Conservation (phyloP, 768 basidiomycete genomes). For the Suillus luteus region DNA sequence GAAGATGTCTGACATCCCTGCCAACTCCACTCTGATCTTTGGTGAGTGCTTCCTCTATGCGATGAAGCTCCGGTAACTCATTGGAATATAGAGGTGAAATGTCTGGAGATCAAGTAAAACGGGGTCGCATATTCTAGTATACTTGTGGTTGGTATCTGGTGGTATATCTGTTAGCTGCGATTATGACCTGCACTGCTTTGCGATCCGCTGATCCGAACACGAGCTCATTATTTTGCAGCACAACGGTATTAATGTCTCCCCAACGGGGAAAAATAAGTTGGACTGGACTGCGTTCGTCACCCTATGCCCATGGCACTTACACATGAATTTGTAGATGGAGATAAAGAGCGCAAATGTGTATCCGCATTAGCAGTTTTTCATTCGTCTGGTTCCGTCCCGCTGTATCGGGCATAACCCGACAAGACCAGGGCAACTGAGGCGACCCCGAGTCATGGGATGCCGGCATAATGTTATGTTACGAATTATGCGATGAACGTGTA, state of each 20-base stretch:
- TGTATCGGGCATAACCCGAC: slow-evolving; percentile 5
- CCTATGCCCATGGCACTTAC: slow-evolving; percentile 1
- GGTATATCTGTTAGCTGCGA: neutral
- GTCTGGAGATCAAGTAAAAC: slow-evolving; percentile 63
- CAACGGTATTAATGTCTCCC: neutral
- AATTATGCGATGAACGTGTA: neutral
- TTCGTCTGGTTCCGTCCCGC: neutral
- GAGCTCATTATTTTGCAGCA: neutral
- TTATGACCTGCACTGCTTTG: neutral
- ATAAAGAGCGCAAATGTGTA: neutral
- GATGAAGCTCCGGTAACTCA: neutral
- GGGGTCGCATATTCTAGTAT: neutral
- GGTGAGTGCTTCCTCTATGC: slow-evolving; percentile 47
- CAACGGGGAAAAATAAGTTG: neutral
- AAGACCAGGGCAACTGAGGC: neutral
- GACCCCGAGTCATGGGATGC: neutral
- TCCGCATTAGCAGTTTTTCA: neutral
- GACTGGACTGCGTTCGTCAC: neutral
- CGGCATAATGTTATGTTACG: neutral
- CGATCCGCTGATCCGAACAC: slow-evolving; percentile 1
- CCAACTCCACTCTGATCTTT: slow-evolving; percentile 80
- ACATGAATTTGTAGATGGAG: neutral
- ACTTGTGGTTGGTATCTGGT: neutral
- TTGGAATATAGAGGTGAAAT: slow-evolving; percentile 62
- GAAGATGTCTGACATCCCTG: slow-evolving; percentile 64